phyloP scores from a whole-genome alignment of 768 basidiomycete genomes.

The Amanita rubescens region DNA sequence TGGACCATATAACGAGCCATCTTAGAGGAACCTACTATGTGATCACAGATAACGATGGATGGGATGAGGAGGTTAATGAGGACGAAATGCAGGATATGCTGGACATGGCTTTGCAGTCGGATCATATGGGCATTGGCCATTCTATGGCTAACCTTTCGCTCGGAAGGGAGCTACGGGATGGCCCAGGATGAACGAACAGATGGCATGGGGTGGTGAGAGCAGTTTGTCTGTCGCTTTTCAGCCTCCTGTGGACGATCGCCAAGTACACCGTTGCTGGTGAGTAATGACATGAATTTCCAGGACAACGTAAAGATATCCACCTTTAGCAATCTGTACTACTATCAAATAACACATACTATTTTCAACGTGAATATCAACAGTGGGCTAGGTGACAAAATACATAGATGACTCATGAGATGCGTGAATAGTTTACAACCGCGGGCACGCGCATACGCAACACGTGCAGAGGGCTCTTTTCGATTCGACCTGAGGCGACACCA shows the following conservation, averaged over 20 bases:
- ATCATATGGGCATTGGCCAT: slow-evolving; percentile 20
- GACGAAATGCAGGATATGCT: not conserved
- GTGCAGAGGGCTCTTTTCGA: too few species aligned
- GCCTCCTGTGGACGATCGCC: slow-evolving; percentile 29
- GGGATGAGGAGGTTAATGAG: slow-evolving; percentile 1
- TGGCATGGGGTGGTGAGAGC: slow-evolving; percentile 9
- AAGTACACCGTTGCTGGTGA: not conserved
- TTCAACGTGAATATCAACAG: not conserved
- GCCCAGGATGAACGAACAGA: not conserved
- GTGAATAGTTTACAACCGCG: not conserved
- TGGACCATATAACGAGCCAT: not conserved
- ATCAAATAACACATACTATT: slow-evolving; percentile 2
- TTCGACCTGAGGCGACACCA: too few species aligned
- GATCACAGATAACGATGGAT: not conserved
- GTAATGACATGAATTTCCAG: too few species aligned
- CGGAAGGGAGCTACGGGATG: slow-evolving; percentile 28
- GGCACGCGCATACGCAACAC: too few species aligned
- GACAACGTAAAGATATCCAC: too few species aligned
- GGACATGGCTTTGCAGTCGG: slow-evolving; percentile 22
- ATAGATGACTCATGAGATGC: not conserved
- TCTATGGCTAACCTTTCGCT: slow-evolving; percentile 32
- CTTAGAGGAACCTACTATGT: not conserved
- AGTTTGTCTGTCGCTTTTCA: slow-evolving; percentile 12
- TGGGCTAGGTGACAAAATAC: not conserved
- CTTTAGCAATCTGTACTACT: too few species aligned